These are phyloP conservation scores for Collariella sp. DNA, from an alignment of 495 filamentous ascomycete species.

Conservation along the genomic window DNA sequence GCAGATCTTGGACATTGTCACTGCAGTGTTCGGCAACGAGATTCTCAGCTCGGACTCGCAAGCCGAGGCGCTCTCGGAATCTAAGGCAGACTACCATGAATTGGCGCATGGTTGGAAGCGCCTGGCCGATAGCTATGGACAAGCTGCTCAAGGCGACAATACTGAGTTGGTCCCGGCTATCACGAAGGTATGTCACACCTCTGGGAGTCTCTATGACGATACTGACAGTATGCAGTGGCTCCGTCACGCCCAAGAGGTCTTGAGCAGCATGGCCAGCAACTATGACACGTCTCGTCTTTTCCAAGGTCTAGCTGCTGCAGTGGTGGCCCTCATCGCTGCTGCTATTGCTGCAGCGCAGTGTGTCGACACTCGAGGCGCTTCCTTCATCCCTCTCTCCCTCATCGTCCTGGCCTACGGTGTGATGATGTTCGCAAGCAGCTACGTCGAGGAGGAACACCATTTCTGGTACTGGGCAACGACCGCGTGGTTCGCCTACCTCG, in stretches of 20 bases:
- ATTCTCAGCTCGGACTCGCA: slow-evolving; percentile 38
- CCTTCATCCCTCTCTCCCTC: slow-evolving; percentile 23
- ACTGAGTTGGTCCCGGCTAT: slow-evolving; percentile 21
- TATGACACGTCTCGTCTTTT: slow-evolving; percentile 56
- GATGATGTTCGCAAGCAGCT: slow-evolving; percentile 98
- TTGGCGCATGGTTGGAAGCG: slow-evolving; percentile 60
- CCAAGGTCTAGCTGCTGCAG: slow-evolving; percentile 25
- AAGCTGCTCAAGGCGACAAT: background rate
- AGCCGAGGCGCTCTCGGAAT: slow-evolving; percentile 35
- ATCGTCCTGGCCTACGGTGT: slow-evolving; percentile 55
- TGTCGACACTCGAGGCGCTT: background rate
- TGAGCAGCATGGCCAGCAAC: slow-evolving; percentile 84
- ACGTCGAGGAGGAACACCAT: slow-evolving; percentile 95
- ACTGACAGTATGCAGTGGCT: slow-evolving; percentile 46
- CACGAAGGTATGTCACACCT: slow-evolving; percentile 22
- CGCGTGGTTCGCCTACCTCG: slow-evolving; percentile 63
- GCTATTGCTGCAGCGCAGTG: slow-evolving; percentile 13
- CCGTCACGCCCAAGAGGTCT: slow-evolving; percentile 56
- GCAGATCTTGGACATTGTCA: slow-evolving; percentile 67
- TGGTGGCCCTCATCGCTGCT: slow-evolving; percentile 19
- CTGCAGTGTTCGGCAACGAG: slow-evolving; percentile 55
- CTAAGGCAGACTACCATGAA: slow-evolving; percentile 44
- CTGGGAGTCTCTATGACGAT: slow-evolving; percentile 9
- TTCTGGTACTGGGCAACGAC: slow-evolving; percentile 93
- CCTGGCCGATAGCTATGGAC: slow-evolving; percentile 21